A percentile compares a stretch with the other conserved stretches of the same genome.
These are phyloP conservation scores for Kwoniella sp. DNA, from an alignment of 768 basidiomycete genomes.

Conservation along the genomic window DNA sequence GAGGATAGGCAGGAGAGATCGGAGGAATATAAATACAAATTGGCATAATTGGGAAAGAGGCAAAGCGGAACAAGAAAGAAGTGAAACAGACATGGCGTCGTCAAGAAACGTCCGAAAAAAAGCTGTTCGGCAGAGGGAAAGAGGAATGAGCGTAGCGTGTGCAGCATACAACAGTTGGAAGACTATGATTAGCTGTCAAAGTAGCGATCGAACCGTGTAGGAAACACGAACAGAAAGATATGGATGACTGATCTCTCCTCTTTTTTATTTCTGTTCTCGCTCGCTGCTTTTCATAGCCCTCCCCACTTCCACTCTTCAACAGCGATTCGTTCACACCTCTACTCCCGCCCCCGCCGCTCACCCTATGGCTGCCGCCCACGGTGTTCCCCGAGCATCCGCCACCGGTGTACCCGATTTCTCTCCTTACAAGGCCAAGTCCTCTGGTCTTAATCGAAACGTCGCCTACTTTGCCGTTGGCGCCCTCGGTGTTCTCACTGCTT, in stretches of 20 bases:
- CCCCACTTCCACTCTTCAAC: slow-evolving; percentile 64
- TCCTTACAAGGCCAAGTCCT: slow-evolving; percentile 68
- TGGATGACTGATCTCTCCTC: neutral
- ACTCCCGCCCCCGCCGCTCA: slow-evolving; percentile 59
- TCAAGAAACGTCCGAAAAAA: too few relatives aligned
- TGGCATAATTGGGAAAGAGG: neutral
- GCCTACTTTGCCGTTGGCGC: slow-evolving; percentile 62
- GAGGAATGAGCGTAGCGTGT: too few relatives aligned
- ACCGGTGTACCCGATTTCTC: slow-evolving; percentile 86
- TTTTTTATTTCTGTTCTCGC: neutral
- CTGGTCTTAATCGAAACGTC: slow-evolving; percentile 56
- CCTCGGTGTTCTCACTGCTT: slow-evolving; percentile 89
- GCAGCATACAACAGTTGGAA: too few relatives aligned
- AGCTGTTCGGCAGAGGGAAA: too few relatives aligned
- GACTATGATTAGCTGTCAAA: neutral
- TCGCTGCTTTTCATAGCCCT: too few relatives aligned
- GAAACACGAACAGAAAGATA: too few relatives aligned
- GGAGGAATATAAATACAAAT: too few relatives aligned
- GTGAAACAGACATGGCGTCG: too few relatives aligned
- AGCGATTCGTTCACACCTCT: slow-evolving; percentile 77
- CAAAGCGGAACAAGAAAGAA: too few relatives aligned
- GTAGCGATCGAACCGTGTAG: too few relatives aligned
- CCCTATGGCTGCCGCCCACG: slow-evolving; percentile 57
- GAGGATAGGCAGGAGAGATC: neutral
- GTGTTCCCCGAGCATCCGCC: slow-evolving; percentile 44